These are phyloP conservation scores for Penicillium sp. DNA, from an alignment of 2,329 filamentous ascomycete species.

Conservation along the genomic window DNA sequence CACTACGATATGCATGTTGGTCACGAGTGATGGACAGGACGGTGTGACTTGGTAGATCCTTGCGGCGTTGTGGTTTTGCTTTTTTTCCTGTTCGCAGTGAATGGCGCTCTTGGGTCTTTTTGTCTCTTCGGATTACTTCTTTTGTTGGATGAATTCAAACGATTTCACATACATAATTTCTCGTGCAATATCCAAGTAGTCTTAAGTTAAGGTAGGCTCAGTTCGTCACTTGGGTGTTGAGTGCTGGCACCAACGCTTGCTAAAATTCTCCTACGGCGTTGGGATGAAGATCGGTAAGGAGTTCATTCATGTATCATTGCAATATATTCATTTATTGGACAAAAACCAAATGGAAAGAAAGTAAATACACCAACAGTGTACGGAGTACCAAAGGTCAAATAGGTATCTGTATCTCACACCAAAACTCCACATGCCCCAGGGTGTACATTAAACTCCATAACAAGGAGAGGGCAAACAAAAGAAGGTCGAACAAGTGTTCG, in stretches of 20 bases:
- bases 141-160: slow-evolving; percentile 4
- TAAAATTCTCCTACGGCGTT: neutral
- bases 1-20: slow-evolving; percentile 13
- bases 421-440: slow-evolving; percentile 12
- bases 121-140: slow-evolving; percentile 1
- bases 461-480: slow-evolving; percentile 13
- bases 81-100: slow-evolving; percentile 22
- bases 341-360: slow-evolving; percentile 9
- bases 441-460: slow-evolving; percentile 17
- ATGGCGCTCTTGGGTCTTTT: slow-evolving; percentile 14
- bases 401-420: slow-evolving; percentile 24
- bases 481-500: slow-evolving; percentile 13
- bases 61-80: slow-evolving; percentile 20
- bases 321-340: slow-evolving; percentile 9
- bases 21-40: slow-evolving; percentile 24
- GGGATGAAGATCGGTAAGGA: neutral
- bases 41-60: slow-evolving; percentile 16
- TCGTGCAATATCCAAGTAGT: neutral
- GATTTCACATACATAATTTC: neutral
- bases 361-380: slow-evolving; percentile 9
- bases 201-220: neutral
- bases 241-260: neutral
- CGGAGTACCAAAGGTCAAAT: slow-evolving; percentile 14
- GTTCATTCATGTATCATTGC: neutral
- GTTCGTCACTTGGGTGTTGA: neutral